A percentile compares a stretch with the other conserved stretches of the same genome.
Evolutionary conservation across 1,139 yeast genomes (phyloP).

Genomic region (Zhuliangozyma blackwelliae): DNA sequence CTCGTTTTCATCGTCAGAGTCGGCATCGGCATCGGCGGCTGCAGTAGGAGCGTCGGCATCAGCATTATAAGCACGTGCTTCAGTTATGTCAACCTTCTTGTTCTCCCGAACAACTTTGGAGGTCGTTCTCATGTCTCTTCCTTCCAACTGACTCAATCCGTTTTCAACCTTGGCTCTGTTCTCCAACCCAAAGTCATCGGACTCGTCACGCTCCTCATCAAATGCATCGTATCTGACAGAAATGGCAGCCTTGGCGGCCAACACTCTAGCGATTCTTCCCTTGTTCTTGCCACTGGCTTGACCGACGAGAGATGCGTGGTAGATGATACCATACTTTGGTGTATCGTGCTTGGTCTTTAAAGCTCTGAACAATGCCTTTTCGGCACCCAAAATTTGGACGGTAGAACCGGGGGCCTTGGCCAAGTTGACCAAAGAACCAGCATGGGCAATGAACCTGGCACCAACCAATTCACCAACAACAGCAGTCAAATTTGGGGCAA

Average conservation of each 20-base stretch:
- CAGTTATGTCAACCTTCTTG: conserved; percentile 79
- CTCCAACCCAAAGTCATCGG: conserved; percentile 89
- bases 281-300: conserved; percentile 96
- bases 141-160: conserved; percentile 92
- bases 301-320: conserved; percentile 95
- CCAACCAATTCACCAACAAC: conserved; percentile 98
- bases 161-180: conserved; percentile 93
- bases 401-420: conserved; percentile 99
- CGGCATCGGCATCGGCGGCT: conserved; percentile 32
- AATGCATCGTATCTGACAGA: conserved; percentile 94
- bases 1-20: conserved; percentile 47
- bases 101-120: conserved; percentile 71
- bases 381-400: conserved; percentile 97
- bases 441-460: conserved; percentile 96
- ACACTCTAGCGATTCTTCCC: conserved; percentile 97
- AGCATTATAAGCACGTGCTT: conserved; percentile 85
- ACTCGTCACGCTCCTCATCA: conserved; percentile 94
- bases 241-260: conserved; percentile 98
- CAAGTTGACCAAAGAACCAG: conserved; percentile 93
- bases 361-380: conserved; percentile 97
- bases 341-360: conserved; percentile 97
- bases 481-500: conserved; percentile 96
- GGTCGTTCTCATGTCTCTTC: conserved; percentile 84
- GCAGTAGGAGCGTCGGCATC: conserved; percentile 74
- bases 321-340: conserved; percentile 95